Evolutionary conservation across 148 eudicot species (phyloP).

Genomic region (Vaccinium macrocarpon): DNA sequence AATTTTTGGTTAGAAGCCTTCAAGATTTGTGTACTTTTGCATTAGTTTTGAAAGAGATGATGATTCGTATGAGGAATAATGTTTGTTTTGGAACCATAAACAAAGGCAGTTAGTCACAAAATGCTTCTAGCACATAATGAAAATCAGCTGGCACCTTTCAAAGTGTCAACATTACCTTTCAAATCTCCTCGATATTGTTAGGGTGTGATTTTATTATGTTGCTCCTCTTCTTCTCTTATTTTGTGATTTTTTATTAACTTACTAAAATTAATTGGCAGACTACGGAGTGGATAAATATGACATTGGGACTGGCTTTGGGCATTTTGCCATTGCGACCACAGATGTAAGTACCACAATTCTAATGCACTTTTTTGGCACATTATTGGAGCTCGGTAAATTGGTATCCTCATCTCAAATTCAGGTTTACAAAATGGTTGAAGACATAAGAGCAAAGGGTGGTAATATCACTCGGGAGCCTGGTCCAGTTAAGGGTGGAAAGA

Average conservation of each 20-base stretch:
- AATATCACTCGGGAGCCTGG: conserved; percentile 83
- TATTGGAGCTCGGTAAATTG: neutral
- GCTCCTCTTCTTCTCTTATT: neutral
- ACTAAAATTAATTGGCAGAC: conserved; percentile 40
- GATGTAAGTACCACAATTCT: conserved; percentile 60
- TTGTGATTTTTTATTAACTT: neutral
- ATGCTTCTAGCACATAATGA: neutral
- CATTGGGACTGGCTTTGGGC: conserved; percentile 96
- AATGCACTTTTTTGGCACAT: neutral
- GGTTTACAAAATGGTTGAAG: conserved; percentile 89
- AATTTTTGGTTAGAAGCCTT: neutral
- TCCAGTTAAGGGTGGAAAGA: conserved; percentile 85
- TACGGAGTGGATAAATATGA: conserved; percentile 93
- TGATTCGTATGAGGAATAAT: neutral
- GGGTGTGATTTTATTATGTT: neutral
- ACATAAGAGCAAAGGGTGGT: conserved; percentile 73
- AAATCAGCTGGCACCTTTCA: neutral
- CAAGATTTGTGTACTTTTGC: neutral
- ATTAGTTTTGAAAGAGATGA: neutral
- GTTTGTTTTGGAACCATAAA: neutral
- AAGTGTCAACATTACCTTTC: neutral
- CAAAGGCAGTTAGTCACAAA: neutral
- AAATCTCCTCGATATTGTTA: neutral
- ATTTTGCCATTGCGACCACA: conserved; percentile 85
- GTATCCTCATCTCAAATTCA: conserved; percentile 19